A percentile compares a stretch with the other conserved stretches of the same genome.
These are phyloP conservation scores for Lotus japonicus DNA, from an alignment of 306 rosid species.

Conservation along the genomic window DNA sequence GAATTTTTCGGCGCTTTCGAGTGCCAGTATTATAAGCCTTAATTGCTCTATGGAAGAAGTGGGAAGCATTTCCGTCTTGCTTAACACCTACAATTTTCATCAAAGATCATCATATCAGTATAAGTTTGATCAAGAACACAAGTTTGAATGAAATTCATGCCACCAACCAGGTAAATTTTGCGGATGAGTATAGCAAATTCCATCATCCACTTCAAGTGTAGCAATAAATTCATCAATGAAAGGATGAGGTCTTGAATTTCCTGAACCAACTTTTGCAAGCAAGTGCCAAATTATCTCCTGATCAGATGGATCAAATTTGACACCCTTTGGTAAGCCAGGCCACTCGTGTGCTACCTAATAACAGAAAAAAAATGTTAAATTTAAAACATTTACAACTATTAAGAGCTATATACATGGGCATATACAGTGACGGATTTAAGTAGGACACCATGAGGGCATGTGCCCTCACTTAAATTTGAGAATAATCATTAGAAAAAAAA, in stretches of 20 bases:
- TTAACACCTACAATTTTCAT: constrained; percentile 47
- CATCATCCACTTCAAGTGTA: constrained; percentile 53
- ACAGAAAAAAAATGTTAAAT: constrained; percentile 6
- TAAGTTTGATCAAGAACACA: neutral
- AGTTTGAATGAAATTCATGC: neutral
- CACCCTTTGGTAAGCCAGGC: constrained; percentile 93
- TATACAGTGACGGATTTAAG: too few relatives aligned
- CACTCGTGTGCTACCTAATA: constrained; percentile 70
- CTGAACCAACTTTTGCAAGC: constrained; percentile 58
- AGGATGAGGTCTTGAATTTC: constrained; percentile 51
- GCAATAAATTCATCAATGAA: constrained; percentile 69
- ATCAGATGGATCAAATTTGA: constrained; percentile 87
- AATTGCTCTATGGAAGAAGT: constrained; percentile 74
- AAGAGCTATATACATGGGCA: too few relatives aligned
- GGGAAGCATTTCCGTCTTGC: constrained; percentile 74
- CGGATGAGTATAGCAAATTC: constrained; percentile 82
- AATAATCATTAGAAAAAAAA: too few relatives aligned
- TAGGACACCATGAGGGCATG: too few relatives aligned
- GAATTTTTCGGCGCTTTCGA: constrained; percentile 74
- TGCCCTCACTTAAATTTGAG: too few relatives aligned
- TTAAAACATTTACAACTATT: neutral
- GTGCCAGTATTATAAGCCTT: constrained; percentile 85
- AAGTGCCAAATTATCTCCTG: constrained; percentile 75
- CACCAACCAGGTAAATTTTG: constrained; percentile 66
- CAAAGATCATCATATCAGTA: neutral